A percentile compares a stretch with the other conserved stretches of the same genome.
Conservation (phyloP, 1,284 basidiomycete genomes). For the Irpex sp. region DNA sequence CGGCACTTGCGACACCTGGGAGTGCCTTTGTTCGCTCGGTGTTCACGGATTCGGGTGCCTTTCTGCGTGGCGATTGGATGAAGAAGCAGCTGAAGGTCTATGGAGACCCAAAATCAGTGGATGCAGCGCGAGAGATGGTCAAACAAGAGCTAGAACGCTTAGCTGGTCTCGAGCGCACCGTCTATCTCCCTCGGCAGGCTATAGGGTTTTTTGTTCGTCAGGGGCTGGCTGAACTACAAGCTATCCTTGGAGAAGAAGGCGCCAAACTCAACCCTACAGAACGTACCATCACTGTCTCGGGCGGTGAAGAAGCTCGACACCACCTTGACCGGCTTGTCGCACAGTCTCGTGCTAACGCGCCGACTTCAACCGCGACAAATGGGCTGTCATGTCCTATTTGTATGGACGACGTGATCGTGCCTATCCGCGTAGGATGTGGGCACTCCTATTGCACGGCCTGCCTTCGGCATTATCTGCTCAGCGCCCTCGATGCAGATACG, state of each 20-base stretch:
- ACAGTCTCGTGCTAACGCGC: conserved; percentile 27
- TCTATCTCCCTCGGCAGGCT: conserved; percentile 29
- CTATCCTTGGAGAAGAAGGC: conserved; percentile 44
- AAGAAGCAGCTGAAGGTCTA: conserved; percentile 8
- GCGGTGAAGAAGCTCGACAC: conserved; percentile 44
- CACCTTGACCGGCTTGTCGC: conserved; percentile 36
- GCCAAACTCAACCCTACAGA: conserved; percentile 35
- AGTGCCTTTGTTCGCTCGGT: conserved; percentile 36
- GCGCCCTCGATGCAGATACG: conserved; percentile 36
- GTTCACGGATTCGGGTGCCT: conserved; percentile 31
- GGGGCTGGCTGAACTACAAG: conserved; percentile 40
- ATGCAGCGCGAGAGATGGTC: conserved; percentile 31
- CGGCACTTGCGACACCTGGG: conserved; percentile 8
- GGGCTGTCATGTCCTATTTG: conserved; percentile 45
- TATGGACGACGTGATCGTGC: conserved; percentile 37
- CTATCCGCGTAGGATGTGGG: conserved; percentile 42
- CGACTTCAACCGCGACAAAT: background rate
- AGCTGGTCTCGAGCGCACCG: conserved; percentile 33
- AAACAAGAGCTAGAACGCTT: conserved; percentile 37
- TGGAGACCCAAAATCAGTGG: conserved; percentile 9
- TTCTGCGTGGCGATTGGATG: conserved; percentile 37
- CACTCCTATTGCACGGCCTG: conserved; percentile 51
- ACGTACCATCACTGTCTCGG: conserved; percentile 36
- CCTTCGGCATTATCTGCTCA: conserved; percentile 43
- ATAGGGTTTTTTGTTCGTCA: conserved; percentile 44